A percentile compares a stretch with the other conserved stretches of the same genome.
Conservation (phyloP, 1,284 basidiomycete species). For the Xanthoconium separans region DNA sequence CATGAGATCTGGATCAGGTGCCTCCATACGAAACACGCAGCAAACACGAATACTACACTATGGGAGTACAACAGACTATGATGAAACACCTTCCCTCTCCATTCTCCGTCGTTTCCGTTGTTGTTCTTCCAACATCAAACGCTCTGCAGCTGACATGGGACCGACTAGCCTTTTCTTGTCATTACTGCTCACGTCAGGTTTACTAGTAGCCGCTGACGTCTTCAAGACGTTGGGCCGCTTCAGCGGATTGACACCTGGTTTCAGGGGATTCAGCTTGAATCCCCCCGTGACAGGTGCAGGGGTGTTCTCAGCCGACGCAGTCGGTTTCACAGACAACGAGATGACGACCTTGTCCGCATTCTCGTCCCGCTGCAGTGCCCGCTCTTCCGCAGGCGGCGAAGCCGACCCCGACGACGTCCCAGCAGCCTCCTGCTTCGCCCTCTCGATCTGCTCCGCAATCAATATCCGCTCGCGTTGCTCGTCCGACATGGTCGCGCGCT, state of each 20-base stretch:
- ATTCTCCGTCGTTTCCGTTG: slow-evolving; percentile 75
- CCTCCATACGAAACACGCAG: too few species aligned
- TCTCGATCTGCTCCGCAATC: slow-evolving; percentile 92
- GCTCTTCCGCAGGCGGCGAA: slow-evolving; percentile 46
- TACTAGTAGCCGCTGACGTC: slow-evolving; percentile 33
- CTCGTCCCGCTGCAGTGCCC: slow-evolving; percentile 74
- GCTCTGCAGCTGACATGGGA: slow-evolving; percentile 79
- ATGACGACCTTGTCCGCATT: slow-evolving; percentile 71
- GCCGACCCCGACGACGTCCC: slow-evolving; percentile 37
- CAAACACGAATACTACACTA: background rate
- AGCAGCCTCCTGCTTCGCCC: slow-evolving; percentile 58
- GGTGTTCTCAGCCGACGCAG: slow-evolving; percentile 31
- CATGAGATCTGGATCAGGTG: too few species aligned
- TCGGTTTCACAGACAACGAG: slow-evolving; percentile 60
- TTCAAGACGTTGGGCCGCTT: slow-evolving; percentile 82
- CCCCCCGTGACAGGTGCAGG: slow-evolving; percentile 21
- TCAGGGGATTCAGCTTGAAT: slow-evolving; percentile 64
- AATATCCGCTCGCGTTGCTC: slow-evolving; percentile 91
- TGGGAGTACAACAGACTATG: slow-evolving; percentile 16
- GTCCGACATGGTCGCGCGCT: slow-evolving; percentile 87
- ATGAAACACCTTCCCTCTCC: slow-evolving; percentile 49
- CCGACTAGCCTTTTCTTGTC: slow-evolving; percentile 56
- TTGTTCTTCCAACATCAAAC: slow-evolving; percentile 83
- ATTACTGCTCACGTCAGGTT: slow-evolving; percentile 31
- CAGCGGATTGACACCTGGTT: slow-evolving; percentile 47